Evolutionary conservation across 2,329 filamentous ascomycete genomes (phyloP).

Genomic region (Zymoseptoria tritici): DNA sequence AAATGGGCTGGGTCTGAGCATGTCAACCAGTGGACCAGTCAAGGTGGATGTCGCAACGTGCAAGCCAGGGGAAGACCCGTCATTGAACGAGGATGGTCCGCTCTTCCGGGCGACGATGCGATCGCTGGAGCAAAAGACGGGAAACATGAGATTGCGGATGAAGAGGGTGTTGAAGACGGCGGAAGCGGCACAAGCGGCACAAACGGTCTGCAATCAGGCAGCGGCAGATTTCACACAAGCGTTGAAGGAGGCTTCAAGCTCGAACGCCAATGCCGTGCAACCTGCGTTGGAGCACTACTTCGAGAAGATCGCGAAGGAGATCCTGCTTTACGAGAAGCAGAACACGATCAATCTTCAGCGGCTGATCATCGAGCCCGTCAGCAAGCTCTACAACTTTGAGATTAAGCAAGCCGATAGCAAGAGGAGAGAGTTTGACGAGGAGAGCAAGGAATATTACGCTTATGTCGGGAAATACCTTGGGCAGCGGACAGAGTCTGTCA

Average conservation of each 20-base stretch:
- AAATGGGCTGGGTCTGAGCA: slow-evolving; percentile 38
- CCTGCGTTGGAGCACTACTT: slow-evolving; percentile 97
- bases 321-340: slow-evolving; percentile 75
- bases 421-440: slow-evolving; percentile 96
- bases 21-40: slow-evolving; percentile 42
- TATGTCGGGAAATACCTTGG: slow-evolving; percentile 95
- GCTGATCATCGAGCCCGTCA: slow-evolving; percentile 89
- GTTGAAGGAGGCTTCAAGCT: slow-evolving; percentile 76
- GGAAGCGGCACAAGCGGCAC: slow-evolving; percentile 76
- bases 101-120: slow-evolving; percentile 96
- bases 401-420: slow-evolving; percentile 97
- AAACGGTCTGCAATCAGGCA: slow-evolving; percentile 77
- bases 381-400: slow-evolving; percentile 84
- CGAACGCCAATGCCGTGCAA: slow-evolving; percentile 93
- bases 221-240: slow-evolving; percentile 77
- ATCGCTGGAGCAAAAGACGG: slow-evolving; percentile 89
- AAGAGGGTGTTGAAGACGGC: slow-evolving; percentile 93
- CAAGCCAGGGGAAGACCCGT: slow-evolving; percentile 76
- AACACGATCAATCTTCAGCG: slow-evolving; percentile 81
- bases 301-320: slow-evolving; percentile 89
- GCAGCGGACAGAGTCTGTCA: slow-evolving; percentile 88
- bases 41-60: slow-evolving; percentile 85
- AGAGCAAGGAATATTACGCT: slow-evolving; percentile 96
- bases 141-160: slow-evolving; percentile 87
- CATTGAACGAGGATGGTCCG: slow-evolving; percentile 82